Evolutionary conservation across 331 rosid species (phyloP).

Genomic region (Telfairia occidentalis): DNA sequence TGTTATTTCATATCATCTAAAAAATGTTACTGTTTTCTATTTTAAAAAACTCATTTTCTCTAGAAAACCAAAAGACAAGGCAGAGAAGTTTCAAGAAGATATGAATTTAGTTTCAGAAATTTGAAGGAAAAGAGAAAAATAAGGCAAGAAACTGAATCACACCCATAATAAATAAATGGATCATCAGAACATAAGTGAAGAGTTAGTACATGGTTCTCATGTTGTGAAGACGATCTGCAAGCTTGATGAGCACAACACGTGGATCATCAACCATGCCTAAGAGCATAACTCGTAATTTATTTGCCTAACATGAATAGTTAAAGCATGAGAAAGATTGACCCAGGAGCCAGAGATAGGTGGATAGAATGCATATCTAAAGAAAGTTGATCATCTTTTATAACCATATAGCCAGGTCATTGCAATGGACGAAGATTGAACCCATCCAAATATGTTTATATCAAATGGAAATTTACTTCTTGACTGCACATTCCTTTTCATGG

Average conservation of each 20-base stretch:
- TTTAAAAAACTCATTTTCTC: not conserved
- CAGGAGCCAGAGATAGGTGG: not conserved
- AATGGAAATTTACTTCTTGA: not conserved
- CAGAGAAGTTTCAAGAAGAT: not conserved
- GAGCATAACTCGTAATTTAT: slow-evolving; percentile 84
- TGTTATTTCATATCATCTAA: not conserved
- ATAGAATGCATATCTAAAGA: not conserved
- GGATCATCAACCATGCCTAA: slow-evolving; percentile 99
- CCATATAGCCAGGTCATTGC: not conserved
- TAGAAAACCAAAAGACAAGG: slow-evolving; percentile 3
- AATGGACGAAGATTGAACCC: not conserved
- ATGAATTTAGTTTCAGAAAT: not conserved
- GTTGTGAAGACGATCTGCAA: slow-evolving; percentile 98
- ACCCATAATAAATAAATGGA: not conserved
- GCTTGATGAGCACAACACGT: slow-evolving; percentile 95
- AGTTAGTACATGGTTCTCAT: slow-evolving; percentile 87
- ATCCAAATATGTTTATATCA: not conserved
- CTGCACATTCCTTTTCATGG: not conserved
- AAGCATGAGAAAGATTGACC: slow-evolving; percentile 25
- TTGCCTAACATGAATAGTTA: slow-evolving; percentile 49
- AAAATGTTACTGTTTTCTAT: not conserved
- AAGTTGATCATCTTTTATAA: not conserved
- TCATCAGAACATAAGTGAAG: slow-evolving; percentile 17
- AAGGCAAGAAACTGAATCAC: slow-evolving; percentile 1
- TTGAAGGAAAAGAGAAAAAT: not conserved